phyloP scores from a whole-genome alignment of 495 filamentous ascomycete genomes.

The Penicillium crystallinum region DNA sequence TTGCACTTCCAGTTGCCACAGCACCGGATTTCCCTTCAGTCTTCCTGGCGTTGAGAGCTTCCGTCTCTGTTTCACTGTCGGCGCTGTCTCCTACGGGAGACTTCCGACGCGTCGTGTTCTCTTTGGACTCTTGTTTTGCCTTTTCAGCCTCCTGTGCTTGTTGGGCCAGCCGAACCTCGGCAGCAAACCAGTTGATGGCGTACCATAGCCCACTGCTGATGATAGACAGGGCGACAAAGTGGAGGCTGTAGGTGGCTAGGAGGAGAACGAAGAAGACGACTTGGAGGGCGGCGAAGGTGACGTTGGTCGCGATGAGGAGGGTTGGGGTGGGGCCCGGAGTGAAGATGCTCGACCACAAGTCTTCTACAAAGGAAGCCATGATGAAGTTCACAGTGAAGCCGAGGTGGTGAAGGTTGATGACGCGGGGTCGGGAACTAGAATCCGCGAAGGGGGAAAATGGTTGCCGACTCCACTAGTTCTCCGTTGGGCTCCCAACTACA shows the following conservation, averaged over 20 bases:
- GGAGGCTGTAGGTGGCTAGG: conserved; percentile 75
- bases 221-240: conserved; percentile 76
- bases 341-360: conserved; percentile 89
- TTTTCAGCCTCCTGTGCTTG: conserved; percentile 53
- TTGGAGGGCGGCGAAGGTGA: conserved; percentile 80
- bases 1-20: conserved; percentile 19
- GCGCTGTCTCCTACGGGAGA: conserved; percentile 26
- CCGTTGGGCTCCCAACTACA: background rate
- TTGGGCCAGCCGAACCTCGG: conserved; percentile 60
- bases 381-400: conserved; percentile 7
- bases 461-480: background rate
- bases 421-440: conserved; percentile 17
- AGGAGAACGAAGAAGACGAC: conserved; percentile 70
- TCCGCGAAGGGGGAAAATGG: conserved; percentile 15
- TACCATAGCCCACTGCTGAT: conserved; percentile 82
- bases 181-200: conserved; percentile 94
- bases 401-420: background rate
- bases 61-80: conserved; percentile 50
- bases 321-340: conserved; percentile 83
- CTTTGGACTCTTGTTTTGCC: conserved; percentile 24
- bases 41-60: conserved; percentile 24
- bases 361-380: conserved; percentile 78
- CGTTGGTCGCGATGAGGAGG: conserved; percentile 86
- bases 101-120: conserved; percentile 27
- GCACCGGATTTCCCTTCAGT: conserved; percentile 6